Percentiles rank a stretch among this genome's conserved stretches.
Conservation (phyloP, 306 rosid species). For the Dalbergia cochinchinensis region DNA sequence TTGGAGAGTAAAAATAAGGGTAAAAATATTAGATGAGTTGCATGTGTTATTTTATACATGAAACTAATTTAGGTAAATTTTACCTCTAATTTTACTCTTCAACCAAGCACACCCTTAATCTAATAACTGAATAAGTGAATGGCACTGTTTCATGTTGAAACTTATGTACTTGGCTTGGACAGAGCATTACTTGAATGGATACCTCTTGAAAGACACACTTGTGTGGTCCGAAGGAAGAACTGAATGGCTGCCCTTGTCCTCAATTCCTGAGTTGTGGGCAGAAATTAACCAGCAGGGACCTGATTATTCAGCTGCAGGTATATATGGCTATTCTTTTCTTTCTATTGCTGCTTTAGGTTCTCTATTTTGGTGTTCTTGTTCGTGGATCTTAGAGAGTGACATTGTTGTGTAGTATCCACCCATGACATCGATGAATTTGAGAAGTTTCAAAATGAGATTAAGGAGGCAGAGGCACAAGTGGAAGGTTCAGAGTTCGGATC, state of each 20-base stretch:
- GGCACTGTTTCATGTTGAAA: conserved; percentile 56
- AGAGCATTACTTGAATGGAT: conserved; percentile 90
- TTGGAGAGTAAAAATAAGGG: no score
- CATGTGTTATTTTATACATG: no score
- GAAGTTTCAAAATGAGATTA: conserved; percentile 81
- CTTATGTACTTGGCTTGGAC: conserved; percentile 62
- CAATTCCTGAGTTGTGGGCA: conserved; percentile 68
- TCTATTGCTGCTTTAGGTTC: background rate
- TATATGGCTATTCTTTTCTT: conserved; percentile 25
- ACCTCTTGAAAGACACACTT: conserved; percentile 66
- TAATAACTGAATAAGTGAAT: conserved; percentile 53
- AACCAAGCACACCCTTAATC: no score
- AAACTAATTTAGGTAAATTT: no score
- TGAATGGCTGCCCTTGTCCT: conserved; percentile 83
- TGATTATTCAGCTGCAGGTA: conserved; percentile 59
- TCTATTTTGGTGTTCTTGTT: conserved; percentile 7
- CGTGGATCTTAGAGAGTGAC: conserved; percentile 40
- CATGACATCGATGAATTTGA: conserved; percentile 69
- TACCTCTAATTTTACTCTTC: no score
- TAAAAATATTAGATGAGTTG: no score
- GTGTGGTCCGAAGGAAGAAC: conserved; percentile 93
- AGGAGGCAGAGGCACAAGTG: conserved; percentile 67
- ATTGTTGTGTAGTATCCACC: conserved; percentile 58
- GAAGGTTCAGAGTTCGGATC: conserved; percentile 48
- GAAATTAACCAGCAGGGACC: conserved; percentile 49